Percentiles rank a stretch among this genome's conserved stretches.
phyloP scores from a whole-genome alignment of 2,329 filamentous ascomycete genomes.

The Cercospora canescens region DNA sequence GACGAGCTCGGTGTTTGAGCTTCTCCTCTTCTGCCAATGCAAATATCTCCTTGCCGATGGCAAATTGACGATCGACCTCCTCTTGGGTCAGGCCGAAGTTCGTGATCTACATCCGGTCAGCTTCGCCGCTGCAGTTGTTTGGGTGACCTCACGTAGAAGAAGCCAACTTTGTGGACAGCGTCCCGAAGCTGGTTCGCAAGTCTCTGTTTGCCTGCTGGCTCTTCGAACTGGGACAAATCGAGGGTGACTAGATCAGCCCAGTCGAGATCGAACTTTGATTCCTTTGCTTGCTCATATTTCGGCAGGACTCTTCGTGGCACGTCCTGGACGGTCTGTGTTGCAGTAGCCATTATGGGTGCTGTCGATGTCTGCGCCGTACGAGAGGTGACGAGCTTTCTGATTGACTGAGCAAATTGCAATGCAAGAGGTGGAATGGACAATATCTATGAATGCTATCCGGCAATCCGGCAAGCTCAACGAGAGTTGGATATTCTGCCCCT shows the following conservation, averaged over 20 bases:
- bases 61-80: conserved; percentile 61
- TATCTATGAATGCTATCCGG: conserved; percentile 4
- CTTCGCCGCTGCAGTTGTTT: not conserved
- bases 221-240: conserved; percentile 56
- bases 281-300: conserved; percentile 23
- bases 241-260: conserved; percentile 62
- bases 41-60: conserved; percentile 61
- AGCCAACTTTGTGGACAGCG: conserved; percentile 51
- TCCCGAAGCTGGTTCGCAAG: conserved; percentile 58
- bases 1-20: conserved; percentile 50
- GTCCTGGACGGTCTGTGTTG: conserved; percentile 21
- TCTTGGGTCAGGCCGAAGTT: conserved; percentile 64
- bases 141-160: conserved; percentile 58
- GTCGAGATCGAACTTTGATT: conserved; percentile 28
- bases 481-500: not conserved
- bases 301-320: conserved; percentile 17
- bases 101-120: conserved; percentile 35
- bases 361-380: not conserved
- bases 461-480: not conserved
- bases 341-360: conserved; percentile 20
- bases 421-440: not conserved
- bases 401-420: not conserved
- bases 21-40: conserved; percentile 59
- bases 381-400: not conserved
- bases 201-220: conserved; percentile 55